Evolutionary conservation across 176 grass and related monocot genomes (phyloP), one percentile per base, ranked within the genome.

Genomic region (Cenchrus purpureus): DNA sequence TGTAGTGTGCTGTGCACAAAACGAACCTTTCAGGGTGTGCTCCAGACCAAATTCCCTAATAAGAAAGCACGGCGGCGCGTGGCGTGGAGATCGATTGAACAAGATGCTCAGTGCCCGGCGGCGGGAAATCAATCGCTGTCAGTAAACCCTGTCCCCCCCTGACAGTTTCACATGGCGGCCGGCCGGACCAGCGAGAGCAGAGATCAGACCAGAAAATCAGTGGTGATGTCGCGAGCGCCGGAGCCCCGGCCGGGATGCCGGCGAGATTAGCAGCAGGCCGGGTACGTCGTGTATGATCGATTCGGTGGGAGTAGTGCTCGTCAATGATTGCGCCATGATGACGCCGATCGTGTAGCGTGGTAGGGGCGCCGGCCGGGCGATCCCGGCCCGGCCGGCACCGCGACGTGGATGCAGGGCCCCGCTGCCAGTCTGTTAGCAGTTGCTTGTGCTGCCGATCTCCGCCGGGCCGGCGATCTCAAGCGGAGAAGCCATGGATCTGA

Each of bases 311-410:
- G 17, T 13, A 40, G 16, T 8, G 34, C 15, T 9, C 43, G 57
- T 89, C 53, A 25, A 90, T 90, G 88, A 90, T 90, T 59, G 84
- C 10, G 66, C 40, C 73, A 86, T 83, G 66, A 83, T 83, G 78
- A 14, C 52, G 63, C 50, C 44, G 55, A 57, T 70, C 49, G 37
- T 86, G 71, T 62, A 40, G 49, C 34, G 34, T 37, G 67, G 56
- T 53, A 45, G 34, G 34, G 19, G 66, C 25, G 17, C 20, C n/a
- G n/a, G 25, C 25, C 25, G 25, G 25, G 34, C 34, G 34, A 71
- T 57, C 71, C 74, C 81, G 25, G 25, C 25, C 25, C 25, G 25
- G 25, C 25, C 25, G 37, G 67, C 74, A 54, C n/a, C 34, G 58
- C 15, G 84, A 45, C 32, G 46, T 65, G 69, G 59, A 22, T 52